Percentiles rank a stretch among this genome's conserved stretches.
These are phyloP conservation scores for Curvularia lunata DNA, from an alignment of 2,329 filamentous ascomycete genomes.

Conservation along the genomic window DNA sequence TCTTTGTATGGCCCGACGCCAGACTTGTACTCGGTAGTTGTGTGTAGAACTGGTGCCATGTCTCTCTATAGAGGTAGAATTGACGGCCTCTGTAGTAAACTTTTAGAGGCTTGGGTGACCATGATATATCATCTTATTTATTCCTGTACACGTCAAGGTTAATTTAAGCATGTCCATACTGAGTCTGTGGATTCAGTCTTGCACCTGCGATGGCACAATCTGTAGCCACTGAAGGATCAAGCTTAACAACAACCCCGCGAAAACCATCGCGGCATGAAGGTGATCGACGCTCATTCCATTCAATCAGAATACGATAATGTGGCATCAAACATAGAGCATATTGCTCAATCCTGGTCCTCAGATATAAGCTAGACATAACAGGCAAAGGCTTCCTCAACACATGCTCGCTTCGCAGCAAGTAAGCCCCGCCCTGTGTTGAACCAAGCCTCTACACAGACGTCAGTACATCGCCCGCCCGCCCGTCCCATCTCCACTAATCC, in stretches of 20 bases:
- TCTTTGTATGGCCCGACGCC: constrained; percentile 50
- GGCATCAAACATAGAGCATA: constrained; percentile 39
- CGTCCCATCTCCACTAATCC: neutral
- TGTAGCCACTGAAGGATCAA: constrained; percentile 11
- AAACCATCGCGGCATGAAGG: neutral
- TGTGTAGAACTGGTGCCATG: constrained; percentile 54
- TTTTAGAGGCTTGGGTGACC: neutral
- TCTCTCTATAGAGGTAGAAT: constrained; percentile 1
- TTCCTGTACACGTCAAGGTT: neutral
- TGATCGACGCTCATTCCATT: constrained; percentile 11
- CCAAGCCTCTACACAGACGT: neutral
- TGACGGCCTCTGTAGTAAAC: neutral
- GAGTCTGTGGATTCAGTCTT: neutral
- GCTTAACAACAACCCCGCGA: constrained; percentile 8
- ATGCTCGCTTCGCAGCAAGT: neutral
- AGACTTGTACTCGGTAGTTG: constrained; percentile 39
- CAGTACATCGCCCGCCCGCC: neutral
- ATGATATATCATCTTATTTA: neutral
- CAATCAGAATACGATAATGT: constrained; percentile 32
- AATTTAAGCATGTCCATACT: neutral
- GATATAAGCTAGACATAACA: constrained; percentile 13
- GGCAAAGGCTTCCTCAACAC: neutral
- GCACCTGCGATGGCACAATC: neutral
- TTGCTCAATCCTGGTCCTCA: constrained; percentile 33
- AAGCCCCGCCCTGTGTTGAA: neutral